Conservation (phyloP, 352 stramenopile genomes). For the Pythium apleroticum region DNA sequence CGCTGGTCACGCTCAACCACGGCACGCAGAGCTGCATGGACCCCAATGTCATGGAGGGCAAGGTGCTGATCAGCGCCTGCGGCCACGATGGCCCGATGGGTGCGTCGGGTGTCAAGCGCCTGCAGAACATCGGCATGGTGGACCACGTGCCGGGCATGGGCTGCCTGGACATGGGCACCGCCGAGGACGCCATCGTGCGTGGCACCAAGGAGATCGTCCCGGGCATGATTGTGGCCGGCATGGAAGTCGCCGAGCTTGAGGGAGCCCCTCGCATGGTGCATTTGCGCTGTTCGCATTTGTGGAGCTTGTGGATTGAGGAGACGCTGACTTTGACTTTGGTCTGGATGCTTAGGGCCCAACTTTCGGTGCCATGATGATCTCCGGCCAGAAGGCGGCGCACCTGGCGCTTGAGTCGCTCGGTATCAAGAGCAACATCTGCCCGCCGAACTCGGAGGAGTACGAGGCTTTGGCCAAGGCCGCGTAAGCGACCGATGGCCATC, state of each 20-base stretch:
- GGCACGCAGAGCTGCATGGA: constrained; percentile 75
- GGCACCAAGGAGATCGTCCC: constrained; percentile 66
- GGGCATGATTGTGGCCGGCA: constrained; percentile 61
- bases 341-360: constrained; percentile 43
- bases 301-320: background rate
- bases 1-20: constrained; percentile 64
- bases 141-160: constrained; percentile 57
- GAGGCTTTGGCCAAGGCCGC: constrained; percentile 41
- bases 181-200: constrained; percentile 60
- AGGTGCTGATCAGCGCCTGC: constrained; percentile 61
- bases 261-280: constrained; percentile 55
- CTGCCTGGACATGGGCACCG: constrained; percentile 58
- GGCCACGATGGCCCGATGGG: constrained; percentile 67
- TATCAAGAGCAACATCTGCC: constrained; percentile 55
- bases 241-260: constrained; percentile 66
- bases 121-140: constrained; percentile 69
- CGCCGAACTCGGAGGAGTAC: constrained; percentile 35
- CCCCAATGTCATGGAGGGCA: constrained; percentile 70
- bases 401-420: constrained; percentile 57
- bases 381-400: constrained; percentile 60
- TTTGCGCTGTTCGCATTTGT: background rate
- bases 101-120: constrained; percentile 60
- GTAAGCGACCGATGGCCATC: too few relatives aligned
- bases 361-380: constrained; percentile 72
- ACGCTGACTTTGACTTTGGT: background rate